Evolutionary conservation across 225 moss, liverwort and hornwort genomes (phyloP), one percentile per base, ranked within the genome.

Genomic region (Marchantia polymorpha): DNA sequence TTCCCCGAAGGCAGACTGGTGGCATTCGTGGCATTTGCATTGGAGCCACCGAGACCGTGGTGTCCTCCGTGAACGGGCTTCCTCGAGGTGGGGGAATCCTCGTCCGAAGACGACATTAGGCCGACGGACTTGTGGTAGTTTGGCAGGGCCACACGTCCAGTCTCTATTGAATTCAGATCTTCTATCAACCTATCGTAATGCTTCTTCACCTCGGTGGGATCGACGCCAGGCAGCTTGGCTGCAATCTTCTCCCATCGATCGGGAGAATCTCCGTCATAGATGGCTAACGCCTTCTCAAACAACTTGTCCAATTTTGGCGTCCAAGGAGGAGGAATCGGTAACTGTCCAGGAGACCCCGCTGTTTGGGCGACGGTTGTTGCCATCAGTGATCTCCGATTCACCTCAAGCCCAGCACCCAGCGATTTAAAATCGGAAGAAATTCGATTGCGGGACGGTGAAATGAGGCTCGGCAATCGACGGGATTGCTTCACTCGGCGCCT

Each of bases 181-280:
- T 93, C 91, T 78, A 84, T 85, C 77, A 95, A 84, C 75, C 88
- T 83, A 64, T 95, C 91, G 59, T 79, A 95, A 85, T 93, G 93
- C 79, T 81, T 85, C 88, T 88, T 88, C 77, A 95, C 89, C 83
- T 95, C 91, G 22, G 87, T 80, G 29, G 87, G 83, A 82, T 92
- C 90, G 74, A 90, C 84, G 49, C 93, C 94, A 12, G 90, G 73
- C 56, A 95, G 82, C 85, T 73, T 83, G 23, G 89, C 87, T 55
- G 92, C 89, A 56, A 95, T 82, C 53, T 90, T 90, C 68, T 91
- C 90, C 94, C 94, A 95, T 46, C 94, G 86, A 80, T 88, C 90
- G 27, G 90, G 80, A 76, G 78, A 77, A 50, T 90, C 89, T 67
- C 86, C 81, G 67, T 90, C 89, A 61, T 88, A 87, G 9, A 77